Conservation (phyloP, 129 eudicot species). For the Lactuca saligna region DNA sequence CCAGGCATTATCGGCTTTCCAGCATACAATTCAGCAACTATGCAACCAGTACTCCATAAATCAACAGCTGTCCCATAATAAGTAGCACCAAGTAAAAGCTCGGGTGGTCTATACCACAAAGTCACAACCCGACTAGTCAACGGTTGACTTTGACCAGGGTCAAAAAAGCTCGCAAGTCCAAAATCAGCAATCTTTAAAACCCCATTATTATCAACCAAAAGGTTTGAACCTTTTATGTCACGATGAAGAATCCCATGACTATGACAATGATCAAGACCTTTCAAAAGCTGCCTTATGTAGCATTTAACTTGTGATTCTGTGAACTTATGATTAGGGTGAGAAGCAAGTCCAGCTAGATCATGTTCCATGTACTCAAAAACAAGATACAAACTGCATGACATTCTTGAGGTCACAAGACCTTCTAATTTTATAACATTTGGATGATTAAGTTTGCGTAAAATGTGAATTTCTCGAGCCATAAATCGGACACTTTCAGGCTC, state of each 20-base stretch:
- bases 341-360: conserved; percentile 86
- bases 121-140: conserved; percentile 89
- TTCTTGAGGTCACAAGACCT: conserved; percentile 81
- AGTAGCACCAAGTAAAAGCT: conserved; percentile 92
- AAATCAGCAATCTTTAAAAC: conserved; percentile 86
- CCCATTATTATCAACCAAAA: conserved; percentile 74
- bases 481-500: conserved; percentile 90
- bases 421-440: conserved; percentile 87
- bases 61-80: conserved; percentile 81
- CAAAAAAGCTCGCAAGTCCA: conserved; percentile 77
- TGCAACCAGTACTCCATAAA: conserved; percentile 96
- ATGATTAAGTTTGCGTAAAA: conserved; percentile 75
- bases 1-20: conserved; percentile 97
- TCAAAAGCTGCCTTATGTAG: conserved; percentile 70
- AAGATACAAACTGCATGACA: conserved; percentile 86
- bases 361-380: conserved; percentile 96
- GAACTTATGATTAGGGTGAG: conserved; percentile 69
- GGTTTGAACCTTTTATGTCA: conserved; percentile 90
- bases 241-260: conserved; percentile 80
- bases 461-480: conserved; percentile 88
- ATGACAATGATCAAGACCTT: conserved; percentile 90
- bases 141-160: conserved; percentile 65
- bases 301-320: conserved; percentile 94
- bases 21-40: conserved; percentile 83
- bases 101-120: conserved; percentile 98